phyloP scores from a whole-genome alignment of 345 rosid species.

The Salix caprea region DNA sequence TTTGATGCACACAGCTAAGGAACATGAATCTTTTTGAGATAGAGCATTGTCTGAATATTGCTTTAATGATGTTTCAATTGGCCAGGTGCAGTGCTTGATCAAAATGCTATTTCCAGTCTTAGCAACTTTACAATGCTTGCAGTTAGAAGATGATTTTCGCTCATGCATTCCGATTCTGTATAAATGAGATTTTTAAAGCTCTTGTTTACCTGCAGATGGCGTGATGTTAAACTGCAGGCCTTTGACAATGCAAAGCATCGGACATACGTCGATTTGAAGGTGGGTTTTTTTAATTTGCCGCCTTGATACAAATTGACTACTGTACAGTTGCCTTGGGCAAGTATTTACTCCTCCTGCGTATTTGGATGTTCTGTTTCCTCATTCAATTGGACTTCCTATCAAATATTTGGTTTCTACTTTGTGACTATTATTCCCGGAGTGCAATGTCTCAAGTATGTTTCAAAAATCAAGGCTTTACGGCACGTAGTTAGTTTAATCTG shows the following conservation, averaged over 20 bases:
- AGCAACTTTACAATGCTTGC: not conserved
- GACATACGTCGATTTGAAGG: conserved; percentile 96
- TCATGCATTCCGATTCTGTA: not conserved
- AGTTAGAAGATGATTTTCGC: not conserved
- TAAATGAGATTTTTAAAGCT: not conserved
- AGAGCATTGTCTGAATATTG: not conserved
- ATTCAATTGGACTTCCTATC: not conserved
- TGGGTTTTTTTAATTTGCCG: conserved; percentile 8
- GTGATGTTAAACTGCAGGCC: conserved; percentile 88
- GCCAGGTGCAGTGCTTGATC: not conserved
- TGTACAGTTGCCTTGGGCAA: not conserved
- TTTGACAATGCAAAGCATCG: conserved; percentile 92
- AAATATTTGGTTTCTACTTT: not conserved
- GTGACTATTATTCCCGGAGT: not conserved
- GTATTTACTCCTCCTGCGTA: not conserved
- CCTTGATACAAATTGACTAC: not conserved
- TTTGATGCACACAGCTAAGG: not conserved
- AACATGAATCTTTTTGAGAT: not conserved
- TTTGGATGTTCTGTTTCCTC: not conserved
- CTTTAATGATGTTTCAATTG: not conserved
- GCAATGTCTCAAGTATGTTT: not conserved
- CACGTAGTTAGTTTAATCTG: conserved; percentile 1
- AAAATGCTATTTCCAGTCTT: not conserved
- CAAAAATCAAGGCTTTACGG: conserved; percentile 12
- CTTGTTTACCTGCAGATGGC: conserved; percentile 61